Percentiles rank a stretch among this genome's conserved stretches.
These are phyloP conservation scores for Seiridium unicorne DNA, from an alignment of 2,329 filamentous ascomycete species.

Conservation along the genomic window DNA sequence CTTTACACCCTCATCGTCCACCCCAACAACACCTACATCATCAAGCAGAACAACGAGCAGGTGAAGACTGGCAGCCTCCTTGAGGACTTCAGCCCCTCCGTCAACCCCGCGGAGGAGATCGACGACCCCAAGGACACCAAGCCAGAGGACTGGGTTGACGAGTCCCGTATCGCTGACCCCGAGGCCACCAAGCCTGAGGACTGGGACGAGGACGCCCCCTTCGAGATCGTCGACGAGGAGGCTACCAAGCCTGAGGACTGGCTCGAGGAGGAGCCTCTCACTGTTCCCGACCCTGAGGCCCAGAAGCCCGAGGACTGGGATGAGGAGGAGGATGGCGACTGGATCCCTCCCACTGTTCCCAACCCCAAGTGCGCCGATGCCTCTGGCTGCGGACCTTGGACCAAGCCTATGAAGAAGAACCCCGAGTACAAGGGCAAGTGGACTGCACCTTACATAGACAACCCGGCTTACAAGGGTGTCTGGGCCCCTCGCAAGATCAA, in stretches of 20 bases:
- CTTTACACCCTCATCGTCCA: slow-evolving; percentile 97
- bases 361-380: slow-evolving; percentile 95
- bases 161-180: slow-evolving; percentile 86
- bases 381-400: slow-evolving; percentile 93
- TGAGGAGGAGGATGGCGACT: slow-evolving; percentile 99
- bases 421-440: slow-evolving; percentile 99
- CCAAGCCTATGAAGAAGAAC: slow-evolving; percentile 89
- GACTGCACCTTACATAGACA: slow-evolving; percentile 89
- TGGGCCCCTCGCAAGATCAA: slow-evolving; percentile 95
- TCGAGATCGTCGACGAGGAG: slow-evolving; percentile 91
- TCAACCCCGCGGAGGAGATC: slow-evolving; percentile 94
- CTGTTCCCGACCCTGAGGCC: slow-evolving; percentile 87
- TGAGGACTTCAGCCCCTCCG: slow-evolving; percentile 88
- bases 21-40: slow-evolving; percentile 92
- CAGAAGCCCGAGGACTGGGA: slow-evolving; percentile 99
- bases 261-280: slow-evolving; percentile 84
- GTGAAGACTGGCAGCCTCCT: slow-evolving; percentile 88
- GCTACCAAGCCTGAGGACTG: slow-evolving; percentile 92
- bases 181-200: slow-evolving; percentile 95
- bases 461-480: slow-evolving; percentile 94
- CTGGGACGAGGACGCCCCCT: slow-evolving; percentile 98
- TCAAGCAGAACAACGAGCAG: slow-evolving; percentile 86
- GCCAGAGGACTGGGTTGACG: slow-evolving; percentile 94
- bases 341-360: slow-evolving; percentile 82
- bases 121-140: slow-evolving; percentile 92